A percentile compares a stretch with the other conserved stretches of the same genome.
These are phyloP conservation scores for Colletotrichum siamense DNA, from an alignment of 2,329 filamentous ascomycete genomes.

Conservation along the genomic window DNA sequence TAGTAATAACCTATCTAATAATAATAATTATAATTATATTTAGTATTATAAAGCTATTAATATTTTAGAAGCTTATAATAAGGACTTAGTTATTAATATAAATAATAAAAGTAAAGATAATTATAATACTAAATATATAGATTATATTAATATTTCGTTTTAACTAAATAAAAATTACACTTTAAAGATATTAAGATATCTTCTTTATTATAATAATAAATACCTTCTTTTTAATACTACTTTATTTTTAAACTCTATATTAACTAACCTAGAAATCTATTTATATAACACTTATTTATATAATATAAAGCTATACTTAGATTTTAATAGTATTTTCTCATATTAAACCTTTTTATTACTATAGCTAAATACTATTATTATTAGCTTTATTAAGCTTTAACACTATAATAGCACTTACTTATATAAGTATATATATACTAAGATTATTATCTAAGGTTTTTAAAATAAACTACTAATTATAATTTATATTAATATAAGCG, in stretches of 20 bases:
- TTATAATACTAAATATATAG: background rate
- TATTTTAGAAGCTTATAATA: too few relatives aligned
- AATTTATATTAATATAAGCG: background rate
- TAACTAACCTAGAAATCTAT: background rate
- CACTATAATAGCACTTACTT: too few relatives aligned
- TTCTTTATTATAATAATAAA: background rate
- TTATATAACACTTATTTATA: background rate
- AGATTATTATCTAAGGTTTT: background rate
- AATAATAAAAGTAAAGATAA: background rate
- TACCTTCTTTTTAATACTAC: background rate
- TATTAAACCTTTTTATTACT: too few relatives aligned
- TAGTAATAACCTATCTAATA: too few relatives aligned
- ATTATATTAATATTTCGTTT: background rate
- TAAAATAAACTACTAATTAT: background rate
- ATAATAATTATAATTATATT: too few relatives aligned
- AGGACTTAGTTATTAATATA: too few relatives aligned
- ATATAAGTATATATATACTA: background rate
- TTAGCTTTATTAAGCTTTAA: too few relatives aligned
- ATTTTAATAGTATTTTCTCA: too few relatives aligned
- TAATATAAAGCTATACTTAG: too few relatives aligned
- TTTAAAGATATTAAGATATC: background rate
- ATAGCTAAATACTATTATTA: too few relatives aligned
- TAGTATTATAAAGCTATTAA: too few relatives aligned
- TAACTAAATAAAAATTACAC: background rate
- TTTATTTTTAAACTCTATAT: background rate